These are phyloP conservation scores for Metarhizium sp. DNA, from an alignment of 2,329 filamentous ascomycete species.

Conservation along the genomic window DNA sequence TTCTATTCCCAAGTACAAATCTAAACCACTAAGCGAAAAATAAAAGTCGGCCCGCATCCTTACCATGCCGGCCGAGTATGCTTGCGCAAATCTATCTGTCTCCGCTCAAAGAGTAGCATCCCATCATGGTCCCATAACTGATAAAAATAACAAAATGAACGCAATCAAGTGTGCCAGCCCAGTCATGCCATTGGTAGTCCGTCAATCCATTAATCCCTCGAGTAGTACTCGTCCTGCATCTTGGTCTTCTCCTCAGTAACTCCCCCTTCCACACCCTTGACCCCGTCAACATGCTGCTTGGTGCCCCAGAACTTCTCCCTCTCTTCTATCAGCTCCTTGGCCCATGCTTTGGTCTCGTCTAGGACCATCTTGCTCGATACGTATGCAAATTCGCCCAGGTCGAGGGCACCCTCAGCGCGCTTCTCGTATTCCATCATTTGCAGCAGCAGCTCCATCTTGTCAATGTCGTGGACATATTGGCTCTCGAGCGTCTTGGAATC, in stretches of 20 bases:
- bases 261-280: constrained; percentile 28
- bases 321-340: constrained; percentile 65
- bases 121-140: neutral
- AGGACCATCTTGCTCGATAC: constrained; percentile 66
- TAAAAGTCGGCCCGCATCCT: neutral
- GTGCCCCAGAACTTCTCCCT: constrained; percentile 62
- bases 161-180: neutral
- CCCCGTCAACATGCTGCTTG: constrained; percentile 36
- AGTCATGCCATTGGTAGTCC: neutral
- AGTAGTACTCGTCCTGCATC: constrained; percentile 43
- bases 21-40: neutral
- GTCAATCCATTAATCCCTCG: constrained; percentile 11
- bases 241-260: constrained; percentile 26
- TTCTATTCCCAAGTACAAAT: neutral
- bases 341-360: constrained; percentile 74
- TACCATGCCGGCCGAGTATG: neutral
- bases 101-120: neutral
- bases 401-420: constrained; percentile 50
- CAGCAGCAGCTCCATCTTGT: constrained; percentile 89
- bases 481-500: constrained; percentile 75
- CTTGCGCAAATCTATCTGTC: constrained; percentile 4
- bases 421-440: constrained; percentile 98
- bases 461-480: constrained; percentile 88
- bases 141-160: neutral
- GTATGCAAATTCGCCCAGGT: constrained; percentile 79